Conservation (phyloP, 495 filamentous ascomycete species). For the Oleoguttula mirabilis region DNA sequence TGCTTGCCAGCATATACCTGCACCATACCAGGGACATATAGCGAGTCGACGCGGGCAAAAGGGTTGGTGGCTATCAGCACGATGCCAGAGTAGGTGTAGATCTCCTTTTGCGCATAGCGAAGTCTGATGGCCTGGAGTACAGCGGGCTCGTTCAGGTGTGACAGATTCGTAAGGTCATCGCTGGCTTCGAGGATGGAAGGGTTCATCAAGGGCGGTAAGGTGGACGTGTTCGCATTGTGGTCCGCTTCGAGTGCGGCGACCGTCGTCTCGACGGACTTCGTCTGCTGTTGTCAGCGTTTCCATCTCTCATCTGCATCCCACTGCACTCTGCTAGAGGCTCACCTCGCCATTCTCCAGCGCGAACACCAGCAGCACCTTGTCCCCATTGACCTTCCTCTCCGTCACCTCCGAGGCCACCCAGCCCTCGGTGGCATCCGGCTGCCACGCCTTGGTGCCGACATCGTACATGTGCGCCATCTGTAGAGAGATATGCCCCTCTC, state of each 20-base stretch:
- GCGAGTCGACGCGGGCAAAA: slow-evolving; percentile 91
- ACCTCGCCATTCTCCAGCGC: slow-evolving; percentile 90
- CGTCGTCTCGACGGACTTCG: slow-evolving; percentile 70
- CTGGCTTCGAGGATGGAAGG: slow-evolving; percentile 96
- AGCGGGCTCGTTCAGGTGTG: slow-evolving; percentile 95
- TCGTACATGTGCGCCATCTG: slow-evolving; percentile 95
- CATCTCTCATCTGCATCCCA: slow-evolving; percentile 4
- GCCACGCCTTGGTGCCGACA: slow-evolving; percentile 95
- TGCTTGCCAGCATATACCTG: slow-evolving; percentile 98
- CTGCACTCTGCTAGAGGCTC: slow-evolving; percentile 21
- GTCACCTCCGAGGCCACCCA: slow-evolving; percentile 94
- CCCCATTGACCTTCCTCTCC: slow-evolving; percentile 71
- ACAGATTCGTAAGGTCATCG: slow-evolving; percentile 94
- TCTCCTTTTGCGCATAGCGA: slow-evolving; percentile 96
- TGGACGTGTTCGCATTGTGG: slow-evolving; percentile 46
- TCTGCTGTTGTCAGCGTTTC: slow-evolving; percentile 38
- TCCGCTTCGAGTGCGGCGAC: slow-evolving; percentile 63
- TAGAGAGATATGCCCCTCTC: background rate
- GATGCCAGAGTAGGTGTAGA: slow-evolving; percentile 99
- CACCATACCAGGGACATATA: slow-evolving; percentile 98
- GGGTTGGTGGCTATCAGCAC: slow-evolving; percentile 98
- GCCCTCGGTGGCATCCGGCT: slow-evolving; percentile 87
- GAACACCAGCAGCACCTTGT: slow-evolving; percentile 78
- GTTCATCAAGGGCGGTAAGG: slow-evolving; percentile 90
- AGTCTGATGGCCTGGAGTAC: slow-evolving; percentile 96